Base-by-base conservation (phyloP, 2,329 filamentous ascomycete genomes). In the Fusarium algeriense region DNA sequence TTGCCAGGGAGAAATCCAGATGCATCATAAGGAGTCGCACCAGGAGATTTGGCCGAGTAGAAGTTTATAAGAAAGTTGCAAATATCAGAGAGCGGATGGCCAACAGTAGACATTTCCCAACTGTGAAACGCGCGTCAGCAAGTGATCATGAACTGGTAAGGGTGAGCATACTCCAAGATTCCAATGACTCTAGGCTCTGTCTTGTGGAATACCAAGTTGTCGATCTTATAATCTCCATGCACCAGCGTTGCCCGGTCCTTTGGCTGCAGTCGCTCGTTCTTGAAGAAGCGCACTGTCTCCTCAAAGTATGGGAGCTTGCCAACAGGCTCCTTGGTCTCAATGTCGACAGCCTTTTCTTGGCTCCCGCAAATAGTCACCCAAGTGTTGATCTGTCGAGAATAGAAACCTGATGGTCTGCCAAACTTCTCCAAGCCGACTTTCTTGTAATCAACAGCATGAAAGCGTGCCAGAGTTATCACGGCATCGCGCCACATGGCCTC, bases 41-140 rank as follows among this genome's bases (percentile, higher is more conserved):
- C 75, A 14, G 70, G 54, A 37, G 74, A 54, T 54, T 77, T 73
- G 37, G 81, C 78, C 55, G 78, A 79, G 77, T 80, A 83, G 75
- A 82, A 84, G 55, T 80, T 81, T 59, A 77, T 83, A 55, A 84
- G 70, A 20, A 98, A 85, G 81, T 98, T 98, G 80, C 91, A 91
- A 43, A 98, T 85, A 79, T 99, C 96, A 9, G 93, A 95, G 26
- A 98, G 88, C 2, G 96, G 96, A 80, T 99, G 95, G n/a, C 96
- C 96, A 59, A 98, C 91, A 0, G 96, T 98, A 38, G 94, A 94
- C 94, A 99, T 97, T 84, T 98, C 96, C 95, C 95, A 98, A 83
- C 88, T 89, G 76, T 77, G 26, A 54, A 48, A 28, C 26, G 7
- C 19, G 30, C 19, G 37, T 61, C 56, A 62, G 64, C 52, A 20